A percentile compares a stretch with the other conserved stretches of the same genome.
Evolutionary conservation across 2,329 filamentous ascomycete species (phyloP).

Genomic region (Thielaviopsis populi): DNA sequence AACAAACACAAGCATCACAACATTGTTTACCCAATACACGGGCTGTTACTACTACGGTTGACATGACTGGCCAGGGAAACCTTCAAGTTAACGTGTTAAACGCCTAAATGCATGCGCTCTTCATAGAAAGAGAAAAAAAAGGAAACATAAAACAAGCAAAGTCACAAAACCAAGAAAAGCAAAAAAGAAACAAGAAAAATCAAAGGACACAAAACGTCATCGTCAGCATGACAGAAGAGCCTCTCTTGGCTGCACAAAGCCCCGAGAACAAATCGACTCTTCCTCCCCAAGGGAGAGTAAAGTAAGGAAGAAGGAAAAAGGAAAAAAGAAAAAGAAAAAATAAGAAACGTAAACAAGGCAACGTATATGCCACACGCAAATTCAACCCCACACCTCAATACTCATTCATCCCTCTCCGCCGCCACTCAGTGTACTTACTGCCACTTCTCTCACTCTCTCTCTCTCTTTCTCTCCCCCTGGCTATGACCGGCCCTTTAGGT

Average conservation of each 20-base stretch:
- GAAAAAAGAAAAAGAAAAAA: background rate
- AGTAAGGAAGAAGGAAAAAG: background rate
- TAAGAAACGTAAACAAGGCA: background rate
- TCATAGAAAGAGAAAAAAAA: background rate
- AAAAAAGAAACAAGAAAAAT: conserved; percentile 4
- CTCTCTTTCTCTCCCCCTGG: too few species aligned
- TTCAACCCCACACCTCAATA: background rate
- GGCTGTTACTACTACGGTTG: too few species aligned
- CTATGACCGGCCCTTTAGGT: conserved; percentile 19
- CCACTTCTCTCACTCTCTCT: background rate
- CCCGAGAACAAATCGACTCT: background rate
- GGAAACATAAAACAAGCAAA: background rate
- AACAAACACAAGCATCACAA: background rate
- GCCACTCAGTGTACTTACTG: background rate
- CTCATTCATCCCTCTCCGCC: background rate
- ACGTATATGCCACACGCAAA: background rate
- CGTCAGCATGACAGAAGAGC: background rate
- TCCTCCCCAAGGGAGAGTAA: background rate
- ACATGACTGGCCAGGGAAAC: background rate
- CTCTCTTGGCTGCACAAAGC: background rate
- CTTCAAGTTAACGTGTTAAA: conserved; percentile 11
- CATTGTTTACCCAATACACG: too few species aligned
- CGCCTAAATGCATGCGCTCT: conserved; percentile 15
- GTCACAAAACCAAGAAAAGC: conserved; percentile 5
- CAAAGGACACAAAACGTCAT: conserved; percentile 18